Evolutionary conservation across 1,284 basidiomycete species (phyloP).

Genomic region (Ceratobasidium sp.): DNA sequence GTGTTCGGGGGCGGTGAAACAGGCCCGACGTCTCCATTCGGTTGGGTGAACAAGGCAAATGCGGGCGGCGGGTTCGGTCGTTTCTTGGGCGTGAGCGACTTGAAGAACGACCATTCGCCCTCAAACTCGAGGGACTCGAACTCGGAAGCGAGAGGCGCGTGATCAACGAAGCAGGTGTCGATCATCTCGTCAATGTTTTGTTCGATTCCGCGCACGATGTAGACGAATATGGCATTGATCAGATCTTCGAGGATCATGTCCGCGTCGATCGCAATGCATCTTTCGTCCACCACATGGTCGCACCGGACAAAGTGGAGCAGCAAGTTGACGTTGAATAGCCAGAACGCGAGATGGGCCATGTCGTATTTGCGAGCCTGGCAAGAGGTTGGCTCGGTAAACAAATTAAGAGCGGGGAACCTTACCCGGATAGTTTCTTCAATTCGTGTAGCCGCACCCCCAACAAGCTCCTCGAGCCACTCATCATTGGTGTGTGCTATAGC

Average conservation of each 20-base stretch:
- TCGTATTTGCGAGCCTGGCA: conserved; percentile 82
- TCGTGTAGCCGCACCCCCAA: conserved; percentile 88
- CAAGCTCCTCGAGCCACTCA: conserved; percentile 90
- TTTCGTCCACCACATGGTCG: conserved; percentile 77
- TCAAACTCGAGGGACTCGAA: conserved; percentile 91
- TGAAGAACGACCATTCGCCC: conserved; percentile 93
- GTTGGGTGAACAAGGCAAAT: conserved; percentile 25
- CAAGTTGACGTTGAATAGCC: conserved; percentile 91
- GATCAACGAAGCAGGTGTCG: conserved; percentile 86
- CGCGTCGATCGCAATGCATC: conserved; percentile 82
- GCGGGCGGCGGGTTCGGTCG: conserved; percentile 42
- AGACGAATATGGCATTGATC: conserved; percentile 95
- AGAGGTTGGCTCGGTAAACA: conserved; percentile 10
- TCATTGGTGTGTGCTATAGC: conserved; percentile 87
- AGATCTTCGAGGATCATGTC: conserved; percentile 87
- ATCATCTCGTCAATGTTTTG: conserved; percentile 87
- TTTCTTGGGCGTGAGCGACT: conserved; percentile 66
- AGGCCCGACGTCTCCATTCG: conserved; percentile 23
- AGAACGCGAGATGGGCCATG: conserved; percentile 88
- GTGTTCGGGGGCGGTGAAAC: conserved; percentile 9
- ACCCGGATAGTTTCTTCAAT: conserved; percentile 95
- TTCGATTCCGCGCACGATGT: conserved; percentile 94
- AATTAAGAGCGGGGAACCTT: conserved; percentile 54
- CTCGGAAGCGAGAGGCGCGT: conserved; percentile 79
- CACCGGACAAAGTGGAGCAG: conserved; percentile 91